Conservation (phyloP, 140 eudicot species). For the Anethum foeniculum region DNA sequence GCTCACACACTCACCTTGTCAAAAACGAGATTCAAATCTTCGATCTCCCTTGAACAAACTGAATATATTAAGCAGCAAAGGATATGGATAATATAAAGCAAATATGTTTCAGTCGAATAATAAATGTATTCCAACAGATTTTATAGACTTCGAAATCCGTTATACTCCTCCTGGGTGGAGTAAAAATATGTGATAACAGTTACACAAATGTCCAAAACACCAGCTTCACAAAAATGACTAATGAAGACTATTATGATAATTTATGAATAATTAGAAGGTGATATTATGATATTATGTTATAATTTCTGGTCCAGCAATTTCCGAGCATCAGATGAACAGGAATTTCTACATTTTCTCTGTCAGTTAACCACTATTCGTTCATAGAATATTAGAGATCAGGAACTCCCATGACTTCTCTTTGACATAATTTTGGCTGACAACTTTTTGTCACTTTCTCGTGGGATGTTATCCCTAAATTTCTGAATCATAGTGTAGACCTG, state of each 20-base stretch:
- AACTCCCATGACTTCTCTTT: neutral
- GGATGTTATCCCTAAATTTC: neutral
- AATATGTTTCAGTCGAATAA: too few relatives aligned
- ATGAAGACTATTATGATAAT: too few relatives aligned
- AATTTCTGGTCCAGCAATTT: neutral
- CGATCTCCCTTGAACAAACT: too few relatives aligned
- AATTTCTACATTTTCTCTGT: neutral
- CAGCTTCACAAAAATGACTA: neutral
- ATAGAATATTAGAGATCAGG: neutral
- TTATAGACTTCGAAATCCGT: too few relatives aligned
- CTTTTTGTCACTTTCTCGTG: neutral
- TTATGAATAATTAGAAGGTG: neutral
- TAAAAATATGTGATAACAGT: neutral
- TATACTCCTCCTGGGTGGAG: neutral
- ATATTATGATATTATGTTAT: neutral
- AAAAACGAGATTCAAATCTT: too few relatives aligned
- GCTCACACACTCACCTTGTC: too few relatives aligned
- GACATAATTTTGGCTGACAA: neutral
- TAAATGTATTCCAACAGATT: too few relatives aligned
- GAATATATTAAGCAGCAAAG: too few relatives aligned
- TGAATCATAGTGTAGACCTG: constrained; percentile 11
- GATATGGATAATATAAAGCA: too few relatives aligned
- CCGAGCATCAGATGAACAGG: neutral
- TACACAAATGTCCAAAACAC: neutral
- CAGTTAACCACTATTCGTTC: too few relatives aligned